Base-by-base conservation (phyloP, 257 asterid genomes). In the Scutellaria minor region DNA sequence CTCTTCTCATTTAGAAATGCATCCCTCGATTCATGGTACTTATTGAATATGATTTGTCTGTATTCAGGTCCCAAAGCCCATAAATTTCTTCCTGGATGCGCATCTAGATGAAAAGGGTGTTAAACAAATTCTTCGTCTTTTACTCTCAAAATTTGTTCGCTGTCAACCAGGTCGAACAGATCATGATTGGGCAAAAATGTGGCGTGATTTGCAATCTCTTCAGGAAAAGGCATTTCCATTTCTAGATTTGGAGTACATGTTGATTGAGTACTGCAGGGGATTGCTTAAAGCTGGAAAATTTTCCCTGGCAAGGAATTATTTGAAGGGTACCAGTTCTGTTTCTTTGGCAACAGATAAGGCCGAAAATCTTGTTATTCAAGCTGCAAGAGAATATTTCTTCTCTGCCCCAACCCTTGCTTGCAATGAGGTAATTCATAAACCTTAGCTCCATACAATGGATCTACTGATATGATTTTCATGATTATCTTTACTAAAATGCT, bases 221-320 rank as follows among this genome's bases (percentile, higher is more conserved):
- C 98, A 87, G 79, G 98, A 88, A 79, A 95, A 92, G 81, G 97
- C 97, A 82, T 95, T 95, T 81, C 86, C 86, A 13, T 95, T 95
- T 84, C 87, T 95, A 51, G 97, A 95, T 80, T 73, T 88, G 80
- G 99, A 95, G 85, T 95, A 85, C 79, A 63, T 92, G 80, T 79
- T 95, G 83, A 80, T 83, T 65, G 99, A 95, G 84, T 95, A 92
- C 86, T 95, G 99, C 87, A 80, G 99, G 88, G 99, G 97, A 78
- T 78, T 95, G 80, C 92, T 95, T 74, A 92, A 90, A 84, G 99
- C 98, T 58, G 99, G 98, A 68, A 92, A 87, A 77, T 90, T 92
- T 84, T 80, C 90, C 48, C 86, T 95, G 60, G 96, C 97, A n/a
- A 92, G 99, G 83, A 95, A 90, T 80, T 95, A 92, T 78, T 83